Base-by-base conservation (phyloP, 257 asterid genomes). In the Ballota nigra region DNA sequence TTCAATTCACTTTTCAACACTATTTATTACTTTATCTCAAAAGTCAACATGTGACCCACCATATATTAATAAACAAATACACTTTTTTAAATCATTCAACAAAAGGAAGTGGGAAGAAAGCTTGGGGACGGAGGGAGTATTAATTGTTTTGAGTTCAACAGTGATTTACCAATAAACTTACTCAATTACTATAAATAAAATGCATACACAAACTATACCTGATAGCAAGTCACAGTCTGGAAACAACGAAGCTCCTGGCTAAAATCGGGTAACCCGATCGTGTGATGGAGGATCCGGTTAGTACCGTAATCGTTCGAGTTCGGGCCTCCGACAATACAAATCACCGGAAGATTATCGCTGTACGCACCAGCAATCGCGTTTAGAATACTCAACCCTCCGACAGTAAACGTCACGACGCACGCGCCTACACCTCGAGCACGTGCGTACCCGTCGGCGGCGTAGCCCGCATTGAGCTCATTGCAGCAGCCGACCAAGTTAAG, bases 401-500 rank as follows among this genome's bases (percentile, higher is more conserved):
- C 85, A 40, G 85, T 81, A 16, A 81, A 81, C 19, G 85, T 81
- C 20, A 75, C 85, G 4, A 69, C 85, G 69, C 85, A 81, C 0
- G 85, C 85, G 38, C 83, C 83, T 49, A 81, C 79, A 2, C 85
- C 85, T 3, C 83, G 67, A 26, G 81, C 80, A 34, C 85, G 47
- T 1, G 85, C 85, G 68, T 81, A 81, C 1, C 85, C 85, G 8
- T 81, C 85, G 66, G 85, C 83, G 2, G 85, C 85, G 69, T 81
- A 78, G 3, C 85, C 85, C 3, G 83, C 85, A 63, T 81, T 81
- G 65, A 81, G 83, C 72, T 81, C 85, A 4, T 81, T 81, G 74
- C 85, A 81, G 76, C 85, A 81, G 67, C 85, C 85, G 58, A 81
- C 29, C n/a, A 77, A n/a, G 11, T 81, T 81, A 18, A 81, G 83